Evolutionary conservation across 805 yeast species (phyloP).

Genomic region (Monosporozyma servazzii): DNA sequence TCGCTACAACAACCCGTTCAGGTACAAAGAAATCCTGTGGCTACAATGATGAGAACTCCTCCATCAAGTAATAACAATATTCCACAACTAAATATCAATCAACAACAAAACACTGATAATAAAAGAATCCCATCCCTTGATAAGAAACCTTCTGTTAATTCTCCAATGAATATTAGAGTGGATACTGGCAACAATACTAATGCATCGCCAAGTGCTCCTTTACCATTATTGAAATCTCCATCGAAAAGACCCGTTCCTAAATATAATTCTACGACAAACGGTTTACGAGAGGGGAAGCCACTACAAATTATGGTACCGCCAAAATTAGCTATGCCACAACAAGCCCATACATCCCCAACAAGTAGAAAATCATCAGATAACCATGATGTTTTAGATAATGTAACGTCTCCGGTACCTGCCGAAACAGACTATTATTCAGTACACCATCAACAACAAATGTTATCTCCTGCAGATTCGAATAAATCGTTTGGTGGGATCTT

Average conservation of each 20-base stretch:
- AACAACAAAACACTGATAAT: neutral
- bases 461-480: conserved; percentile 13
- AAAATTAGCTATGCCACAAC: conserved; percentile 39
- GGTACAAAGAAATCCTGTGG: neutral
- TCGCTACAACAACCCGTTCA: conserved; percentile 4
- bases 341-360: conserved; percentile 41
- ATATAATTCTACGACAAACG: neutral
- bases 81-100: neutral
- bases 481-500: conserved; percentile 28
- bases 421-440: conserved; percentile 1
- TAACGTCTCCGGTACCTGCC: conserved; percentile 20
- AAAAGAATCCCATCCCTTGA: no score
- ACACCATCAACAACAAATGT: conserved; percentile 15
- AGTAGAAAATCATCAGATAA: conserved; percentile 22
- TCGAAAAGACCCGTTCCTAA: neutral
- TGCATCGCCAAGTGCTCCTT: neutral
- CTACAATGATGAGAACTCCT: neutral
- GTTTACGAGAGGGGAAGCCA: neutral
- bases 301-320: conserved; percentile 30
- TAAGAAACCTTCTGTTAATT: neutral
- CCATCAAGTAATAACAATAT: neutral
- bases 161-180: neutral
- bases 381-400: conserved; percentile 19
- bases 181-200: neutral
- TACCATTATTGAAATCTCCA: conserved; percentile 5